Evolutionary conservation across 1,284 basidiomycete species (phyloP), one percentile per base, ranked within the genome.

Genomic region (Puccinia hordei): DNA sequence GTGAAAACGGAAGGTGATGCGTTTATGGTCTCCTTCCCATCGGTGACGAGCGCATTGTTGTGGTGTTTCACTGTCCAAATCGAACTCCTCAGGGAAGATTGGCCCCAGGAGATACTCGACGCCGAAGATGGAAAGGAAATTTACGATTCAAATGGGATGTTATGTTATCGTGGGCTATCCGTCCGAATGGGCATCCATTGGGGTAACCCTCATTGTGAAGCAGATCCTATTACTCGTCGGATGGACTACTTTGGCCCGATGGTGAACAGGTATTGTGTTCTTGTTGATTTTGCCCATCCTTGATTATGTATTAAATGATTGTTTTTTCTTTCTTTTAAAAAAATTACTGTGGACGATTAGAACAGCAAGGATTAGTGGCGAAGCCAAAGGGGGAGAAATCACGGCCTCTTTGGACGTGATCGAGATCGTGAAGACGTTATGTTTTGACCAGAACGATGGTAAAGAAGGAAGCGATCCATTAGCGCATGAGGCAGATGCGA

Each of bases 1-100:
- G 96, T 98, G 84, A 99, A 99, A 87, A 99, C 97, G 27, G 97
- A 99, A 91, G 97, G 97, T 51, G 97, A 99, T 85, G 92, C 96
- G 0, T 99, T 99, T 88, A 97, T 99, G 93, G 95, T 96, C 69
- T 95, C 95, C 22, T 99, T 99, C 89, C 92, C 93, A 12, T 93
- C 91, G 5, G 90, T 95, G 10, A 89, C 93, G 3, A 89, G 93
- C 0, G 97, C 94, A 0, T 86, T 99, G 53, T 90, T 95, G 88
- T 99, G 94, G 93, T 93, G 92, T 83, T 89, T 98, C 85, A 91
- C 90, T 57, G 93, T 96, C 53, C 97, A 99, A 86, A 87, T 92
- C 59, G 90, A 92, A 83, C 88, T 99, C 22, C 88, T 98, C 57
- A 88, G 91, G n/a, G 91, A 93, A 82, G 88, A 91, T 38, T 99